phyloP scores from a whole-genome alignment of 2,329 filamentous ascomycete species.

The Alternaria viburni region DNA sequence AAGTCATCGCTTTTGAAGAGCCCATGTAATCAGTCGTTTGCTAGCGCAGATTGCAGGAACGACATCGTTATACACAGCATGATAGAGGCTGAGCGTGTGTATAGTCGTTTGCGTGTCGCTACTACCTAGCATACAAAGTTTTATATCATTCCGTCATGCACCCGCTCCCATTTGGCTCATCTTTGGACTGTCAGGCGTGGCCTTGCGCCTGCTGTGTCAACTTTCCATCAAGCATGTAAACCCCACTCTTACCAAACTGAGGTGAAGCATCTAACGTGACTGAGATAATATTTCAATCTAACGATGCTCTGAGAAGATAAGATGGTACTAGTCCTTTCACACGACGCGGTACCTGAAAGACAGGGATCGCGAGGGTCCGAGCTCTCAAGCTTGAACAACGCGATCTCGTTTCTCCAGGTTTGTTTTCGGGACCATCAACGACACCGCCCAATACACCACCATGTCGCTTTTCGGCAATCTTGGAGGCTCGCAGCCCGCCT shows the following conservation, averaged over 20 bases:
- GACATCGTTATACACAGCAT: neutral
- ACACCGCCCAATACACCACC: constrained; percentile 33
- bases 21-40: constrained; percentile 4
- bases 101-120: constrained; percentile 11
- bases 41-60: neutral
- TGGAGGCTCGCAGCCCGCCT: constrained; percentile 37
- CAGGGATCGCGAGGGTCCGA: constrained; percentile 17
- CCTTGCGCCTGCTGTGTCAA: neutral
- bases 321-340: neutral
- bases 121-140: neutral
- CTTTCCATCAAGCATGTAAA: neutral
- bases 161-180: neutral
- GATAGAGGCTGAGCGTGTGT: neutral
- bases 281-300: neutral
- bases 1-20: neutral
- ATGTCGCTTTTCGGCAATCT: constrained; percentile 45
- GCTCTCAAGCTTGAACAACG: constrained; percentile 29
- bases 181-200: neutral
- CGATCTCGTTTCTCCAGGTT: constrained; percentile 29
- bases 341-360: constrained; percentile 16
- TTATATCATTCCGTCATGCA: neutral
- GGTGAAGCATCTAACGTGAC: neutral
- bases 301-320: neutral
- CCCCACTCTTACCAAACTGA: neutral
- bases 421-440: constrained; percentile 40